Percentiles rank a stretch among this genome's conserved stretches.
phyloP scores from a whole-genome alignment of 2,329 filamentous ascomycete genomes.

The Aspergillus sp. region DNA sequence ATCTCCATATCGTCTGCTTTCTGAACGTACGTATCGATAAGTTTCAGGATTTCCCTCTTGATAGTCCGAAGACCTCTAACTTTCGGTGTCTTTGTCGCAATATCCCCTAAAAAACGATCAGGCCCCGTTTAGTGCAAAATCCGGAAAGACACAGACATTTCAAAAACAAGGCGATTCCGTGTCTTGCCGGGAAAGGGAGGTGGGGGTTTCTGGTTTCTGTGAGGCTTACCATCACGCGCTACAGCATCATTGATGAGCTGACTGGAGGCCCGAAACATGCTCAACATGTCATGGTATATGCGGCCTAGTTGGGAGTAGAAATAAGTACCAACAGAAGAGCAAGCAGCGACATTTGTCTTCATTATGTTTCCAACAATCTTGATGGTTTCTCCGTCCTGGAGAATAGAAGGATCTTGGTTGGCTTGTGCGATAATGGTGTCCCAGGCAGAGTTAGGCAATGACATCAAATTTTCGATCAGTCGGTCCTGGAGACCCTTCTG shows the following conservation, averaged over 20 bases:
- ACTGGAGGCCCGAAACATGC: conserved; percentile 98
- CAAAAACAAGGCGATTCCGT: not conserved
- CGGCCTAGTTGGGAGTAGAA: conserved; percentile 97
- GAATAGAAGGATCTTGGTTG: conserved; percentile 76
- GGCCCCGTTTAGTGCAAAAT: not conserved
- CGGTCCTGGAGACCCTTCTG: conserved; percentile 93
- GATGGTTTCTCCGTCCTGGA: conserved; percentile 92
- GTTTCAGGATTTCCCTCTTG: conserved; percentile 98
- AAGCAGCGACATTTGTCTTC: conserved; percentile 99
- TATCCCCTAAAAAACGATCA: conserved; percentile 61
- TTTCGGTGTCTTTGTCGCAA: conserved; percentile 96
- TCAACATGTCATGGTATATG: conserved; percentile 97
- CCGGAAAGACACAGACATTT: too few relatives aligned
- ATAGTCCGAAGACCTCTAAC: conserved; percentile 93
- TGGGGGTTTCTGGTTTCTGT: not conserved
- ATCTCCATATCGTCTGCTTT: conserved; percentile 95
- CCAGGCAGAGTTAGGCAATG: conserved; percentile 90
- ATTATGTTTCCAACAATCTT: conserved; percentile 99
- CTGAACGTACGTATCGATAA: conserved; percentile 97
- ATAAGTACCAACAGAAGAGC: conserved; percentile 91
- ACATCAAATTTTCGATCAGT: conserved; percentile 88
- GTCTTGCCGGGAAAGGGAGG: too few relatives aligned
- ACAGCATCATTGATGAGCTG: conserved; percentile 93
- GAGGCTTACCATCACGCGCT: conserved; percentile 69
- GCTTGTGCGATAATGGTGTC: conserved; percentile 90